Evolutionary conservation across 2,329 filamentous ascomycete species (phyloP).

Genomic region (Ambrosiella cleistominuta): DNA sequence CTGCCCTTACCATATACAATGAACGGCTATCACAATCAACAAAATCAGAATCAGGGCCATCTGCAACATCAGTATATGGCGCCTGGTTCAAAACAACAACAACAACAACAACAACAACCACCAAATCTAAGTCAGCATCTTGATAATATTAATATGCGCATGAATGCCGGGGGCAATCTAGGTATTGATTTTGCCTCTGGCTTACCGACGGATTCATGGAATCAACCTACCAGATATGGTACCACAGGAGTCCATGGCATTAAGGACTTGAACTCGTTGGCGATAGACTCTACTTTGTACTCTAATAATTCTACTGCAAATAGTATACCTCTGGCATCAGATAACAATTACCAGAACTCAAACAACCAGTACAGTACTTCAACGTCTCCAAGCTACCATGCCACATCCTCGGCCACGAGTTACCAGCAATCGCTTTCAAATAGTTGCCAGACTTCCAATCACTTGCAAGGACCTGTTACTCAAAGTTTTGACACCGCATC

Average conservation of each 20-base stretch:
- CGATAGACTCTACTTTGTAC: neutral
- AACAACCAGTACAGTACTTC: neutral
- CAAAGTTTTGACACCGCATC: neutral
- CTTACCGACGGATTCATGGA: neutral
- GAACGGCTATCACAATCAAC: slow-evolving; percentile 1
- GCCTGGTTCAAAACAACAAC: neutral
- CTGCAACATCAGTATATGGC: neutral
- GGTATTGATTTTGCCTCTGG: neutral
- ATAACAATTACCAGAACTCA: slow-evolving; percentile 2
- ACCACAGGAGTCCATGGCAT: neutral
- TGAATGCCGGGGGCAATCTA: neutral
- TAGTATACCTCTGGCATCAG: neutral
- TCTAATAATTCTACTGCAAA: neutral
- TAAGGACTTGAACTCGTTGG: neutral
- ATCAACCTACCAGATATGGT: no score
- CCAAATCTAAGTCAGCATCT: neutral
- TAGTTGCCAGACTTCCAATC: neutral
- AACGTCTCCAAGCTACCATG: neutral
- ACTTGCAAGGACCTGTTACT: neutral
- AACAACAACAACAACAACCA: neutral
- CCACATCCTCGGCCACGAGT: neutral
- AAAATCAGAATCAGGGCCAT: neutral
- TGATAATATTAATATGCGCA: neutral
- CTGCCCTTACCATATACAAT: slow-evolving; percentile 4
- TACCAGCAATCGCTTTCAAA: slow-evolving; percentile 2